Base-by-base conservation (phyloP, 805 yeast species). In the Suhomyces prunicola region DNA sequence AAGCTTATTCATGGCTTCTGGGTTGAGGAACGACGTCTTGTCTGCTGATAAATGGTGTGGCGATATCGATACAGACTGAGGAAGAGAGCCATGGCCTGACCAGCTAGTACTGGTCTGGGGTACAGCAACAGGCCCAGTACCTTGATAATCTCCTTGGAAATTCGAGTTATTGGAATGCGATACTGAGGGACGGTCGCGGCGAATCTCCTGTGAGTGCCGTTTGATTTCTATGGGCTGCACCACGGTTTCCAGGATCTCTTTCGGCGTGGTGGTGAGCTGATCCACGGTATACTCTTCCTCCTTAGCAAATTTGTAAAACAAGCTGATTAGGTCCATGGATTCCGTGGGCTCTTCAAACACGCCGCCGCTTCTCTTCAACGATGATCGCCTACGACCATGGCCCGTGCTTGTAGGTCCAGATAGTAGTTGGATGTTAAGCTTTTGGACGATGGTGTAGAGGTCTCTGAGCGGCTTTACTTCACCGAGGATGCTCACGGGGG, bases 261-360 rank as follows among this genome's bases (percentile, higher is more conserved):
- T 26, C 19, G 29, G 5, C 5, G 26, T 19, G n/a, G 31, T 23
- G 10, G 31, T 22, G 4, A 26, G 35, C 3, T 42, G 46, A 8
- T 41, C 49, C 7, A 19, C 45, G 5, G 35, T 33, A 13, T 49
- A 35, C 13, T 56, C 58, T 47, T 70, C 76, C 48, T 74, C 78
- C 49, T 70, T 71, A 26, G 79, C 78, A 54, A 61, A 73, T 50
- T 73, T 73, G 59, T 69, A 72, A 56, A 74, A 74, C 19, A 75
- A 59, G 6, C 69, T 65, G 19, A 73, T 55, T 31, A 74, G 57
- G 56, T 73, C 77, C 62, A 64, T 62, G 6, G 64, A 57, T 31
- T 53, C 54, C 10, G 51, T 23, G 22, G 39, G n/a, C n/a, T 48
- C 51, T 15, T 48, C 51, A 23, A 48, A 48, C 41, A 48, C 51